These are phyloP conservation scores for Fusarium tanahbumbuense DNA, from an alignment of 2,329 filamentous ascomycete species.

Conservation along the genomic window DNA sequence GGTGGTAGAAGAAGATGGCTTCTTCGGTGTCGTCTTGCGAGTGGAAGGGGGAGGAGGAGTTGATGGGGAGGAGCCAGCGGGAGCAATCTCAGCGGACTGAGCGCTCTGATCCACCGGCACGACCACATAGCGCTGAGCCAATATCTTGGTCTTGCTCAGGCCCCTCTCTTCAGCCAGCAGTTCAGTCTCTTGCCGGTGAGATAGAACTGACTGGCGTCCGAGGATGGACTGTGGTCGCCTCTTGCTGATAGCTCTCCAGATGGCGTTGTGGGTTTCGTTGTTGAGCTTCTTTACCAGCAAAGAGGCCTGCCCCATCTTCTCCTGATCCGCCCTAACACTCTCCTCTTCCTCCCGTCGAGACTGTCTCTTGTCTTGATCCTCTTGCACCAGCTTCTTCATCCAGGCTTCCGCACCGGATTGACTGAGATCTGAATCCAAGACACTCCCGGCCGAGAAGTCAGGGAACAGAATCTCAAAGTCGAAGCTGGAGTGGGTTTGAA, in stretches of 20 bases:
- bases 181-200: conserved; percentile 3
- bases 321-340: not conserved
- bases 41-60: not conserved
- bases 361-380: conserved; percentile 1
- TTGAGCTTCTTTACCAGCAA: not conserved
- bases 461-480: conserved; percentile 8
- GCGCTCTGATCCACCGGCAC: conserved; percentile 1
- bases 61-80: not conserved
- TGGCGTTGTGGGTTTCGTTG: not conserved
- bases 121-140: not conserved
- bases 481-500: conserved; percentile 5
- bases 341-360: conserved; percentile 1
- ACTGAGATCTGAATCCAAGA: not conserved
- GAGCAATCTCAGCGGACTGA: conserved; percentile 8
- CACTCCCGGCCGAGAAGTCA: not conserved
- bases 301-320: not conserved
- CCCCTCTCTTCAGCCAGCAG: not conserved
- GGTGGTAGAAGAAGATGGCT: not conserved
- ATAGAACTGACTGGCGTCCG: not conserved
- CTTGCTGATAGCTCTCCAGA: conserved; percentile 5
- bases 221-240: not conserved
- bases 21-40: not conserved
- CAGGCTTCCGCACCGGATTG: conserved; percentile 18
- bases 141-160: not conserved
- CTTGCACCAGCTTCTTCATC: conserved; percentile 10